Percentiles rank a stretch among this genome's conserved stretches.
These are phyloP conservation scores for Paraconiothyrium sp. DNA, from an alignment of 2,329 filamentous ascomycete species.

Conservation along the genomic window DNA sequence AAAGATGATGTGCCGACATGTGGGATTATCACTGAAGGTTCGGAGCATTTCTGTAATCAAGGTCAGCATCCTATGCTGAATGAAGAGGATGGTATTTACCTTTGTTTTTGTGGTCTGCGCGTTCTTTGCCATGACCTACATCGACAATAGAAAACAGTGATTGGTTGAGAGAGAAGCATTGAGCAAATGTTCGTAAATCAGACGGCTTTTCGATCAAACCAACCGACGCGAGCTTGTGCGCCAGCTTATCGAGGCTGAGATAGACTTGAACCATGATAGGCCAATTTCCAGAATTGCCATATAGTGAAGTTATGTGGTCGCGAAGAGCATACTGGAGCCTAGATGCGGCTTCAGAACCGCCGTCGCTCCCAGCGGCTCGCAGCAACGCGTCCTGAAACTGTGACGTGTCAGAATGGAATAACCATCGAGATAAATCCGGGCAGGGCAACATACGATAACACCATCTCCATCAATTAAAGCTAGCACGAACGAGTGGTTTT, in stretches of 20 bases:
- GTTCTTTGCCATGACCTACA: slow-evolving; percentile 58
- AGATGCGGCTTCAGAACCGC: slow-evolving; percentile 59
- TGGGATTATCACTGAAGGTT: slow-evolving; percentile 56
- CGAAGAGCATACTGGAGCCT: slow-evolving; percentile 54
- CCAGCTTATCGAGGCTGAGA: slow-evolving; percentile 58
- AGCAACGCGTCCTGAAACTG: slow-evolving; percentile 58
- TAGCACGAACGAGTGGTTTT: slow-evolving; percentile 55
- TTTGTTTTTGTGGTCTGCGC: slow-evolving; percentile 59
- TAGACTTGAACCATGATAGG: slow-evolving; percentile 58
- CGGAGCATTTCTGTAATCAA: slow-evolving; percentile 53
- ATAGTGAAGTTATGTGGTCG: slow-evolving; percentile 52
- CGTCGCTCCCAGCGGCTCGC: slow-evolving; percentile 50
- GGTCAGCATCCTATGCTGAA: slow-evolving; percentile 19
- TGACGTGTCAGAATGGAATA: slow-evolving; percentile 5
- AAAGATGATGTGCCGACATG: slow-evolving; percentile 59
- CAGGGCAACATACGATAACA: slow-evolving; percentile 50
- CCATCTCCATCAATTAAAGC: slow-evolving; percentile 61
- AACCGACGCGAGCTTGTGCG: slow-evolving; percentile 52
- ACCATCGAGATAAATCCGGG: neutral
- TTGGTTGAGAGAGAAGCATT: slow-evolving; percentile 56
- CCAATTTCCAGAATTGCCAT: slow-evolving; percentile 55
- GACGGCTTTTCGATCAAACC: slow-evolving; percentile 51
- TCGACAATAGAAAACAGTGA: slow-evolving; percentile 59
- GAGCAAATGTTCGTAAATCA: slow-evolving; percentile 55
- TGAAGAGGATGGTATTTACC: slow-evolving; percentile 32